Evolutionary conservation across 345 rosid genomes (phyloP).

Genomic region (Aegle marmelos): DNA sequence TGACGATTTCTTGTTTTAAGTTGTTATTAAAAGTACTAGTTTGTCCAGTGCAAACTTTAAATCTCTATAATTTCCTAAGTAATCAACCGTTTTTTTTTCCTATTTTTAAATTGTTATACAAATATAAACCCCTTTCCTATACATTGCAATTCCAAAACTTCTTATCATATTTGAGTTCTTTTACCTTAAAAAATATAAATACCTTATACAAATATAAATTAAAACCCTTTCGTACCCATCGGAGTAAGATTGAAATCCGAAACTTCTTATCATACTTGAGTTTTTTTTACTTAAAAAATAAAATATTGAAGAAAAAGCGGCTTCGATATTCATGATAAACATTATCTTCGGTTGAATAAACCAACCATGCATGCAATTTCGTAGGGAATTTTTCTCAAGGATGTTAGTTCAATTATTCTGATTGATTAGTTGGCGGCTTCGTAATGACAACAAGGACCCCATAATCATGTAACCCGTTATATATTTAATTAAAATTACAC

Average conservation of each 20-base stretch:
- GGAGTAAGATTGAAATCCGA: not conserved
- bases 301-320: not conserved
- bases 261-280: not conserved
- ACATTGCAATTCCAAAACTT: no score
- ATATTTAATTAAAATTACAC: not conserved
- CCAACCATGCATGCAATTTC: not conserved
- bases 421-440: constrained; percentile 13
- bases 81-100: no score
- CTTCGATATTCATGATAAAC: not conserved
- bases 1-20: no score
- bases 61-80: no score
- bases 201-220: no score
- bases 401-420: constrained; percentile 6
- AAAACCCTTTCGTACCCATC: no score
- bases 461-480: constrained; percentile 1
- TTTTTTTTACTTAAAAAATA: not conserved
- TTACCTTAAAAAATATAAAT: no score
- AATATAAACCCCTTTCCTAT: no score
- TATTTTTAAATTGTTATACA: no score
- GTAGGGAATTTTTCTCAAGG: not conserved
- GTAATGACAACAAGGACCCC: constrained; percentile 37
- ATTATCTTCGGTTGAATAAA: not conserved
- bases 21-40: no score
- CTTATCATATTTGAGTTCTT: no score
- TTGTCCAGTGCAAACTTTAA: no score